These are phyloP conservation scores for Microcyclosporella mali DNA, from an alignment of 2,329 filamentous ascomycete species.

Conservation along the genomic window DNA sequence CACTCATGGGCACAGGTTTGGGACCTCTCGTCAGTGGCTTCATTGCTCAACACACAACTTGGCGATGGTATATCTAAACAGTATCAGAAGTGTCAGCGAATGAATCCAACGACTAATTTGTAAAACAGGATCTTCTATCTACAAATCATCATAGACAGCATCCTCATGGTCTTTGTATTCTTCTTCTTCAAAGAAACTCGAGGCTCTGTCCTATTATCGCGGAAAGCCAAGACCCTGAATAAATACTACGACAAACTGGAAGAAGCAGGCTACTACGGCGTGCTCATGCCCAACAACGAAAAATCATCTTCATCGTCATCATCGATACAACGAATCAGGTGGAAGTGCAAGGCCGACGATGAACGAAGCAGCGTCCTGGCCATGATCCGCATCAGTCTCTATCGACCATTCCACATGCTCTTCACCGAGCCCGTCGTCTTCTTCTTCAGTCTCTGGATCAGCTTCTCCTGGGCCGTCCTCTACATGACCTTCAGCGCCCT, in stretches of 20 bases:
- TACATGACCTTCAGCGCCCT: slow-evolving; percentile 80
- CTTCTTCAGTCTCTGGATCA: slow-evolving; percentile 82
- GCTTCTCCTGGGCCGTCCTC: slow-evolving; percentile 83
- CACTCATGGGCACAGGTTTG: slow-evolving; percentile 70
- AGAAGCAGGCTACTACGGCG: slow-evolving; percentile 52
- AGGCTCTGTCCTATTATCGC: slow-evolving; percentile 69
- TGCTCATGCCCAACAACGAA: slow-evolving; percentile 41
- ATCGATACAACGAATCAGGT: slow-evolving; percentile 49
- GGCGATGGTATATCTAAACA: slow-evolving; percentile 57
- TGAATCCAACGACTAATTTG: slow-evolving; percentile 47
- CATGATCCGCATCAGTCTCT: slow-evolving; percentile 69
- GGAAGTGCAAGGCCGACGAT: slow-evolving; percentile 74
- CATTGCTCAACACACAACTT: slow-evolving; percentile 60
- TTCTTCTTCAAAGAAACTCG: slow-evolving; percentile 75
- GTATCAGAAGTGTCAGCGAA: slow-evolving; percentile 56
- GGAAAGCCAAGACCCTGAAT: slow-evolving; percentile 69
- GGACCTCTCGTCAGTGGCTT: slow-evolving; percentile 68
- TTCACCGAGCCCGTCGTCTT: slow-evolving; percentile 73
- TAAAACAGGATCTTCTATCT: slow-evolving; percentile 65
- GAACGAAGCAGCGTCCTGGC: slow-evolving; percentile 60
- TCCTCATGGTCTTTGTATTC: slow-evolving; percentile 59
- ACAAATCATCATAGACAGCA: slow-evolving; percentile 64
- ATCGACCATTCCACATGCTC: slow-evolving; percentile 71
- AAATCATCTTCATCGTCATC: slow-evolving; percentile 6
- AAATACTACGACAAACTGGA: slow-evolving; percentile 73